These are phyloP conservation scores for Bretschneidera sinensis DNA, from an alignment of 345 rosid genomes.

Conservation along the genomic window DNA sequence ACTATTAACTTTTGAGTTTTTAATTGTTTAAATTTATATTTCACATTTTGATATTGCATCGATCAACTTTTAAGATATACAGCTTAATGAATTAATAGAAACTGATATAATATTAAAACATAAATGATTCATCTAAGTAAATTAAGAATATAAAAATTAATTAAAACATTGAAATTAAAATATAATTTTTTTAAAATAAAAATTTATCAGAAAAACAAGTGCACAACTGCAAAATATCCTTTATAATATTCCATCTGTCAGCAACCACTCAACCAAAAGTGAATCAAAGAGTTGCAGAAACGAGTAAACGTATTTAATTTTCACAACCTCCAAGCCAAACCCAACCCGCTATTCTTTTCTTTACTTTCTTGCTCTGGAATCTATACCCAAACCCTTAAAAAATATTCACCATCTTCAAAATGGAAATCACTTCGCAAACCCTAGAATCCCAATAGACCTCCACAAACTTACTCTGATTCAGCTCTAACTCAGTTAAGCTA, in stretches of 20 bases:
- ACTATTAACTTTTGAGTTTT: too few species aligned
- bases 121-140: neutral
- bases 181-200: neutral
- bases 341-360: constrained; percentile 14
- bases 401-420: constrained; percentile 18
- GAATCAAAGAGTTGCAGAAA: constrained; percentile 31
- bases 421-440: constrained; percentile 30
- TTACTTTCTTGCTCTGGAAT: constrained; percentile 24
- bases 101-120: neutral
- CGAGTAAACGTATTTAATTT: constrained; percentile 44
- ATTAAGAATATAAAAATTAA: neutral
- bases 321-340: constrained; percentile 41
- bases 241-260: constrained; percentile 41
- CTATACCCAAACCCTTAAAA: constrained; percentile 25
- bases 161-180: neutral
- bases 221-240: constrained; percentile 24
- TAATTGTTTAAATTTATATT: too few species aligned
- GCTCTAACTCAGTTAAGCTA: constrained; percentile 31
- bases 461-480: constrained; percentile 15
- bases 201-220: constrained; percentile 7
- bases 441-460: constrained; percentile 17
- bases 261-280: constrained; percentile 40
- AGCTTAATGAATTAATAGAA: neutral
- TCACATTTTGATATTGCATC: too few species aligned
- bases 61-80: too few species aligned